Base-by-base conservation (phyloP, 2,329 filamentous ascomycete species). In the Didymella pomorum region DNA sequence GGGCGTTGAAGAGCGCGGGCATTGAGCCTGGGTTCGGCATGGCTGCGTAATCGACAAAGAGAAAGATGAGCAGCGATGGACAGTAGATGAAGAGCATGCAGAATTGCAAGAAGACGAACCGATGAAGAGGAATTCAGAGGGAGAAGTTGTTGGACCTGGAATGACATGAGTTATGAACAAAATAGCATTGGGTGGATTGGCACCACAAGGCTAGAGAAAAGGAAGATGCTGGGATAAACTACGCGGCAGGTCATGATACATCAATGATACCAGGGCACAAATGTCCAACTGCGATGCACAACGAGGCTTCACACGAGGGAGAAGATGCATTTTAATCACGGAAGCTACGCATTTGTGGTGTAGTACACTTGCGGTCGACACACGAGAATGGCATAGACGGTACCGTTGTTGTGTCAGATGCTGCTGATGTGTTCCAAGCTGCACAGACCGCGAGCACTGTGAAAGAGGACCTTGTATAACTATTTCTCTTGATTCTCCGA, bases 1-100 rank as follows among this genome's bases (percentile, higher is more conserved):
- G 92, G 82, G 82, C 82, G 56, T 85, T 75, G 28, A 74, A 67
- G 52, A 52, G 64, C 39, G 68, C 68, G 2, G 88, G 72, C 75
- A 89, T 61, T 87, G 84, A 80, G 59, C 86, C 88, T 18, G 87
- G 86, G 39, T 83, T 95, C 45, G 94, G 94, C 1, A 97, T 97
- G 71, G 26, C 56, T n/a, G 56, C 56, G 45, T 58, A 46, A 31
- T 26, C 2, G 53, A 51, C n/a, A 41, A 41, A 41, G 37, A 41
- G 37, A 41, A 41, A 41, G 37, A n/a, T 37, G 39, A 39, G 33
- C 37, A 41, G 43, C 25, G 2, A 16, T 18, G 16, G 4, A 11
- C 14, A 29, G n/a, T 9, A 39, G n/a, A 14, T 12, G 12, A 12
- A 6, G 29, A 16, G 10, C 29, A 9, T 14, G 29, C 12, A 31